Evolutionary conservation across 2,329 filamentous ascomycete genomes (phyloP).

Genomic region (Hymenoscyphus infarciens): DNA sequence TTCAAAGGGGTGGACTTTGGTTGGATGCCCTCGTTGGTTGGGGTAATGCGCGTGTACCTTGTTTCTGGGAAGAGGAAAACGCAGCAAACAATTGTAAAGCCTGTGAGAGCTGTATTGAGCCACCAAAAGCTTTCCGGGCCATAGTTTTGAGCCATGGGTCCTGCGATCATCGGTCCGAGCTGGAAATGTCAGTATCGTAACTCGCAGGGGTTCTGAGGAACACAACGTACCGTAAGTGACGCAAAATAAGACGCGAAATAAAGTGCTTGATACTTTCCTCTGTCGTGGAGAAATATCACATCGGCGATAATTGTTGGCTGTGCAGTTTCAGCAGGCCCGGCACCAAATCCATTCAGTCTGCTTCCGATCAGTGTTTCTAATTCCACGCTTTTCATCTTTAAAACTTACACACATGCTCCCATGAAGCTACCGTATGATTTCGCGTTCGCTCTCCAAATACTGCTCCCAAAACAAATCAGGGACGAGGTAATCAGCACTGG

Average conservation of each 20-base stretch:
- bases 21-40: slow-evolving; percentile 12
- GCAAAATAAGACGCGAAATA: slow-evolving; percentile 64
- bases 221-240: slow-evolving; percentile 50
- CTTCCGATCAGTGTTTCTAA: neutral
- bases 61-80: slow-evolving; percentile 63
- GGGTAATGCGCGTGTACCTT: slow-evolving; percentile 47
- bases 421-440: slow-evolving; percentile 59
- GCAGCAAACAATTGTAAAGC: slow-evolving; percentile 46
- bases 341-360: slow-evolving; percentile 56
- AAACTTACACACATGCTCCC: slow-evolving; percentile 50
- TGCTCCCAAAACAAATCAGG: slow-evolving; percentile 42
- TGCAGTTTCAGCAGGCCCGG: slow-evolving; percentile 59
- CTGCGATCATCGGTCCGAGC: slow-evolving; percentile 55
- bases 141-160: slow-evolving; percentile 50
- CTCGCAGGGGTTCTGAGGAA: neutral
- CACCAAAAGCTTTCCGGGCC: slow-evolving; percentile 65
- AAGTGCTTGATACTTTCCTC: slow-evolving; percentile 50
- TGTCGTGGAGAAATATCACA: slow-evolving; percentile 61
- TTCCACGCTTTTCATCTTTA: neutral
- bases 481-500: slow-evolving; percentile 45
- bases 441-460: slow-evolving; percentile 53
- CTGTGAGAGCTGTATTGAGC: slow-evolving; percentile 56
- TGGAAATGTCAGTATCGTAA: slow-evolving; percentile 21
- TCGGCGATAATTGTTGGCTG: slow-evolving; percentile 62
- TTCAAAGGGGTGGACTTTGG: slow-evolving; percentile 18